Evolutionary conservation across 768 basidiomycete species (phyloP).

Genomic region (Lentinus tigrinus): DNA sequence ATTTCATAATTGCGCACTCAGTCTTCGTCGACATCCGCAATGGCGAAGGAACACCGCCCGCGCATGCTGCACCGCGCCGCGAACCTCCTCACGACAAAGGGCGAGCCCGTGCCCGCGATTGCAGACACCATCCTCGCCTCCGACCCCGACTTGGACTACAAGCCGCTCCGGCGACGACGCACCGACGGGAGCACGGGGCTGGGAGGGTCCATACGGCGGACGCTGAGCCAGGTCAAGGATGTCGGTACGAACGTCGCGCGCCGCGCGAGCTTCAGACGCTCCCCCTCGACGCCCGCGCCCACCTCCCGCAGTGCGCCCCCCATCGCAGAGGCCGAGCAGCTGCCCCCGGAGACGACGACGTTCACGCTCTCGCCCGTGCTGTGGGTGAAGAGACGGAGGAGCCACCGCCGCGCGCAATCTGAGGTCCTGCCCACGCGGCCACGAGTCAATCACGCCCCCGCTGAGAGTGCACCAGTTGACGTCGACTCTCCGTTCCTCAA

Average conservation of each 20-base stretch:
- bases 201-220: conserved; percentile 20
- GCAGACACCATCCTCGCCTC: conserved; percentile 3
- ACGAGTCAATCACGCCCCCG: conserved; percentile 4
- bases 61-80: conserved; percentile 8
- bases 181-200: conserved; percentile 10
- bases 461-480: not conserved
- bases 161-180: conserved; percentile 5
- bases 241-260: conserved; percentile 16
- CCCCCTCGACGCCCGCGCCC: conserved; percentile 5
- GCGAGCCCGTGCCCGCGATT: conserved; percentile 16
- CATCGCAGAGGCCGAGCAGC: not conserved
- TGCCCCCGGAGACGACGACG: not conserved
- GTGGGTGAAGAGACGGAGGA: conserved; percentile 14
- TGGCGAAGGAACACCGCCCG: conserved; percentile 5
- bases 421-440: conserved; percentile 19
- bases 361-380: conserved; percentile 7
- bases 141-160: not conserved
- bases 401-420: conserved; percentile 21
- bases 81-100: conserved; percentile 16
- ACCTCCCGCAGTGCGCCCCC: not conserved
- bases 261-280: conserved; percentile 18
- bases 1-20: not conserved
- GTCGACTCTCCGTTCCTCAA: not conserved
- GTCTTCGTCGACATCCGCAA: not conserved
- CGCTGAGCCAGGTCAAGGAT: conserved; percentile 18